Evolutionary conservation across 2,329 filamentous ascomycete genomes (phyloP).

Genomic region (Ilyonectria mors-panacis): DNA sequence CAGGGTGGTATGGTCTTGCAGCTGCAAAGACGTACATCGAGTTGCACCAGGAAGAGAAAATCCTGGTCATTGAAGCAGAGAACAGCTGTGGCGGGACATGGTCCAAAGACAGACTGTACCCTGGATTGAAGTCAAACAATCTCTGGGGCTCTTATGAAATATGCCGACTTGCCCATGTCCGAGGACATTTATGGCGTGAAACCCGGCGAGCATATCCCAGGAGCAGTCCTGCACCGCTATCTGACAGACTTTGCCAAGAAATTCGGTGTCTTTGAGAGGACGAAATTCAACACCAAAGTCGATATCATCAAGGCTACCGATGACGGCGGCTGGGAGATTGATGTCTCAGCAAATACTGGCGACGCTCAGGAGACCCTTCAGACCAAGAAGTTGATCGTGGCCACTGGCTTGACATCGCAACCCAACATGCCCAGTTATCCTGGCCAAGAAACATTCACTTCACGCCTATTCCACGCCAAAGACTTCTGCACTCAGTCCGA

Average conservation of each 20-base stretch:
- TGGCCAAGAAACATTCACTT: slow-evolving; percentile 54
- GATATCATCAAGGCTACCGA: slow-evolving; percentile 53
- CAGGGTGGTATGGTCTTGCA: slow-evolving; percentile 65
- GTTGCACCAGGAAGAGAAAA: slow-evolving; percentile 60
- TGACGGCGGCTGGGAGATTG: slow-evolving; percentile 27
- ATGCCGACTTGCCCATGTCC: slow-evolving; percentile 73
- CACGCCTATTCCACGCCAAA: slow-evolving; percentile 59
- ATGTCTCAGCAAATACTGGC: slow-evolving; percentile 10
- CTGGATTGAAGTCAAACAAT: slow-evolving; percentile 75
- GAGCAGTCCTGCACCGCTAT: slow-evolving; percentile 52
- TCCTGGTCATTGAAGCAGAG: slow-evolving; percentile 66
- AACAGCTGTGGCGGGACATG: slow-evolving; percentile 72
- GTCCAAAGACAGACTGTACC: slow-evolving; percentile 70
- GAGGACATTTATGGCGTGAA: slow-evolving; percentile 58
- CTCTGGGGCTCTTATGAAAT: slow-evolving; percentile 75
- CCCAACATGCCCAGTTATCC: slow-evolving; percentile 57
- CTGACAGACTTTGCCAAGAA: slow-evolving; percentile 54
- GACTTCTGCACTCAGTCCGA: slow-evolving; percentile 54
- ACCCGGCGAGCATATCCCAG: slow-evolving; percentile 53
- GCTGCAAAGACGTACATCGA: slow-evolving; percentile 67
- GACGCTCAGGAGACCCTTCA: slow-evolving; percentile 24
- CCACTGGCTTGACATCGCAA: slow-evolving; percentile 63
- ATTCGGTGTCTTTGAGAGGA: slow-evolving; percentile 63
- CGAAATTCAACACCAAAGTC: slow-evolving; percentile 66
- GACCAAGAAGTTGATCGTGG: slow-evolving; percentile 60